Conservation (phyloP, 2,329 filamentous ascomycete genomes). For the Lecanoromycetidae sp. region DNA sequence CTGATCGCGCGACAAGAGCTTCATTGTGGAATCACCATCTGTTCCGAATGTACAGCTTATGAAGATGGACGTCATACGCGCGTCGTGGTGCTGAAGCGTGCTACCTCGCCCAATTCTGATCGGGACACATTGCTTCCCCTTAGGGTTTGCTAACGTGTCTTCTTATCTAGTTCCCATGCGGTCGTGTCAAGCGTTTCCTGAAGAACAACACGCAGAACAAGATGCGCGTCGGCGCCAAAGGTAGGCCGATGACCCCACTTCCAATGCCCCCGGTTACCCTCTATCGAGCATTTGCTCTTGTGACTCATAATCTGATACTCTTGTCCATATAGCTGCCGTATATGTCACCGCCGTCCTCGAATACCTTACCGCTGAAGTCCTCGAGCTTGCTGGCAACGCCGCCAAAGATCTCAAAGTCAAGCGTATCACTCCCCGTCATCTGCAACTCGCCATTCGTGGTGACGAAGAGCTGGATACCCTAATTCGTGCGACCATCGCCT, state of each 20-base stretch:
- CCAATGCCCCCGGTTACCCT: neutral
- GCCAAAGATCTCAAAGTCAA: slow-evolving; percentile 99
- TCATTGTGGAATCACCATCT: too few species aligned
- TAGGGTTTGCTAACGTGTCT: neutral
- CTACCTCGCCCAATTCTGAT: neutral
- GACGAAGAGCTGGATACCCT: slow-evolving; percentile 97
- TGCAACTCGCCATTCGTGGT: slow-evolving; percentile 94
- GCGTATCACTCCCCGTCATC: slow-evolving; percentile 94
- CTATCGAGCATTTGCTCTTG: neutral
- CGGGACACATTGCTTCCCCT: neutral
- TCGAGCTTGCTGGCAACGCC: slow-evolving; percentile 94
- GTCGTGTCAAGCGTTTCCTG: slow-evolving; percentile 99
- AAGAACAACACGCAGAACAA: slow-evolving; percentile 99
- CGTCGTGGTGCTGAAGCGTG: neutral
- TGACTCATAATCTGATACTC: slow-evolving; percentile 15
- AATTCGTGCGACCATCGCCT: slow-evolving; percentile 94
- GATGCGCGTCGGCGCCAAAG: slow-evolving; percentile 97
- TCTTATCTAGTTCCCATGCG: slow-evolving; percentile 75
- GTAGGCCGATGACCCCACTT: slow-evolving; percentile 24
- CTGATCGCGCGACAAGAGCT: too few species aligned
- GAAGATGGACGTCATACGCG: neutral
- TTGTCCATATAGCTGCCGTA: slow-evolving; percentile 55
- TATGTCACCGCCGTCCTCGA: slow-evolving; percentile 97
- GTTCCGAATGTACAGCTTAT: too few species aligned
- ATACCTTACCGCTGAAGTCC: slow-evolving; percentile 94